Percentiles rank a stretch among this genome's conserved stretches.
Evolutionary conservation across 129 eudicot species (phyloP).

Genomic region (Sambucus nigra): DNA sequence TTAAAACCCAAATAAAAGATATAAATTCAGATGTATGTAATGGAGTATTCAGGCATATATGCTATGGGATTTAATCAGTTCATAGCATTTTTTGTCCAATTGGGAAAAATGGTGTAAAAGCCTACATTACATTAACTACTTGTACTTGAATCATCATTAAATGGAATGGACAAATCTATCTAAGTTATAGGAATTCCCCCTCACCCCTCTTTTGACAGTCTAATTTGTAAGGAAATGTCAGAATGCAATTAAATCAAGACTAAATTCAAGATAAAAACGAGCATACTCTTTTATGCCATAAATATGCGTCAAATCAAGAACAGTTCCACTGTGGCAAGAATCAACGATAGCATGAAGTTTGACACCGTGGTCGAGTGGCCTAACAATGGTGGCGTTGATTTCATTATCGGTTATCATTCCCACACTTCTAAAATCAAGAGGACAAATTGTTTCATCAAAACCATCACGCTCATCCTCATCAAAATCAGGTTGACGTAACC

Average conservation of each 20-base stretch:
- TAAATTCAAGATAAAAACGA: not conserved
- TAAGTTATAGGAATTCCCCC: no score
- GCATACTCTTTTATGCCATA: conserved; percentile 37
- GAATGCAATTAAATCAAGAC: not conserved
- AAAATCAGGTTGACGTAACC: conserved; percentile 48
- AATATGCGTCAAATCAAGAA: conserved; percentile 50
- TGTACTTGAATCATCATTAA: no score
- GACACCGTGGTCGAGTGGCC: conserved; percentile 51
- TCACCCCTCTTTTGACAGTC: no score
- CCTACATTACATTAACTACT: no score
- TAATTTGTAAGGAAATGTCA: no score
- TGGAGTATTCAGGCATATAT: no score
- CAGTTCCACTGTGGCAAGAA: conserved; percentile 79
- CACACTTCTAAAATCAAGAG: conserved; percentile 48
- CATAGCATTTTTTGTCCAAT: no score
- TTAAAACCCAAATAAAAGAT: conserved; percentile 7
- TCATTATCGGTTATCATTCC: conserved; percentile 65
- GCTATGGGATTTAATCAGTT: no score
- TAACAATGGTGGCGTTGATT: conserved; percentile 51
- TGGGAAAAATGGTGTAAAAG: no score
- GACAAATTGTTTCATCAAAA: conserved; percentile 65
- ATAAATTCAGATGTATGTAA: no score
- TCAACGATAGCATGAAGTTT: conserved; percentile 74
- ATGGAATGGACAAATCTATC: no score
- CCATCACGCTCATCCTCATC: conserved; percentile 61